These are phyloP conservation scores for Gentiana macrophylla DNA, from an alignment of 257 asterid genomes.

Conservation along the genomic window DNA sequence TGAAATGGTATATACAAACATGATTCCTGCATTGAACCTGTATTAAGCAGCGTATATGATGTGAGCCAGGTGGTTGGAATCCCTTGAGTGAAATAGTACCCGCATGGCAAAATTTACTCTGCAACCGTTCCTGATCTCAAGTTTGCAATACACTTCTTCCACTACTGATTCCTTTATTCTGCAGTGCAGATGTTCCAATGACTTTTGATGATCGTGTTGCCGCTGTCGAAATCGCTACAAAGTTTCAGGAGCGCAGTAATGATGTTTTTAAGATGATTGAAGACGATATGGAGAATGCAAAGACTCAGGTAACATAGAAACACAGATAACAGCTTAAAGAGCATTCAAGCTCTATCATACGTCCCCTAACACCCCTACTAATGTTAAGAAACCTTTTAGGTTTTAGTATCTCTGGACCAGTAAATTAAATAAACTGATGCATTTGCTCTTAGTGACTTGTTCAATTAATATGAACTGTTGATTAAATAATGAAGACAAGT, in stretches of 20 bases:
- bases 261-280: constrained; percentile 84
- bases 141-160: constrained; percentile 9
- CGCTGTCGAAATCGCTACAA: constrained; percentile 91
- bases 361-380: no score
- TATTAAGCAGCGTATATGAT: no score
- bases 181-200: constrained; percentile 99
- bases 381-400: no score
- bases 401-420: no score
- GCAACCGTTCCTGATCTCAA: background rate
- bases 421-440: no score
- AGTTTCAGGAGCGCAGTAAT: constrained; percentile 64
- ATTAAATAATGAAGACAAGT: background rate
- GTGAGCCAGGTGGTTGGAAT: no score
- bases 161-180: constrained; percentile 36
- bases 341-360: background rate
- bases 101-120: no score
- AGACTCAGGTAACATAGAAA: constrained; percentile 70
- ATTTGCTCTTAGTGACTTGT: no score
- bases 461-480: background rate
- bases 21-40: no score
- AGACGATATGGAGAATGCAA: constrained; percentile 78
- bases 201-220: constrained; percentile 98
- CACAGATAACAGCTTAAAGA: background rate
- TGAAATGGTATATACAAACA: no score
- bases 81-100: no score